Conservation (phyloP, 73 alveolate genomes). For the Effrenium voratum region DNA sequence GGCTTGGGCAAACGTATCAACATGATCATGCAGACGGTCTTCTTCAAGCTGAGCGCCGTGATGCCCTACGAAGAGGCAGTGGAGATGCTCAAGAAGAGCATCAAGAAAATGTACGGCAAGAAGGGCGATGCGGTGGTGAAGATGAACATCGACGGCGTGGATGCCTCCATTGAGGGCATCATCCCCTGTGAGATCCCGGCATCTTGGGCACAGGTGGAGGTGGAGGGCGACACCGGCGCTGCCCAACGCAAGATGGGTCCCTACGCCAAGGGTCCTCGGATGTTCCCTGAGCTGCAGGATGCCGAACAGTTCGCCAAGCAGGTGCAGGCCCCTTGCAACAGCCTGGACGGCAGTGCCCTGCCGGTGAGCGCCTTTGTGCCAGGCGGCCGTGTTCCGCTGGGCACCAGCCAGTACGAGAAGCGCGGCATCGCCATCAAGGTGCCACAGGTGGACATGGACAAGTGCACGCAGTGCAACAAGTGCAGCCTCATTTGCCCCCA, state of each 20-base stretch:
- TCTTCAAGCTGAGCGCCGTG: constrained; percentile 79
- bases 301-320: constrained; percentile 28
- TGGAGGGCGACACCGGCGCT: neutral
- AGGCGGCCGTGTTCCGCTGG: constrained; percentile 79
- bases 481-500: constrained; percentile 93
- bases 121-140: constrained; percentile 81
- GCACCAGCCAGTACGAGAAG: constrained; percentile 92
- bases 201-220: constrained; percentile 18
- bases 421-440: constrained; percentile 77
- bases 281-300: constrained; percentile 24
- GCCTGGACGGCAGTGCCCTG: constrained; percentile 62
- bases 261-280: constrained; percentile 44
- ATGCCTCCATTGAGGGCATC: constrained; percentile 49
- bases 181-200: neutral
- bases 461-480: constrained; percentile 94
- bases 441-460: constrained; percentile 83
- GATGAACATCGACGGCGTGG: constrained; percentile 88
- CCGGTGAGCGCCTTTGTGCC: constrained; percentile 85
- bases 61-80: constrained; percentile 84
- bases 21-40: constrained; percentile 86
- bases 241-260: neutral
- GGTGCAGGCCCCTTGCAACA: constrained; percentile 33
- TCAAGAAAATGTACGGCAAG: constrained; percentile 92
- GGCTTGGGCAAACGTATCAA: constrained; percentile 93
- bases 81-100: constrained; percentile 82